A percentile compares a stretch with the other conserved stretches of the same genome.
phyloP scores from a whole-genome alignment of 176 grass and related monocot species.

The Tuctoria greenei region DNA sequence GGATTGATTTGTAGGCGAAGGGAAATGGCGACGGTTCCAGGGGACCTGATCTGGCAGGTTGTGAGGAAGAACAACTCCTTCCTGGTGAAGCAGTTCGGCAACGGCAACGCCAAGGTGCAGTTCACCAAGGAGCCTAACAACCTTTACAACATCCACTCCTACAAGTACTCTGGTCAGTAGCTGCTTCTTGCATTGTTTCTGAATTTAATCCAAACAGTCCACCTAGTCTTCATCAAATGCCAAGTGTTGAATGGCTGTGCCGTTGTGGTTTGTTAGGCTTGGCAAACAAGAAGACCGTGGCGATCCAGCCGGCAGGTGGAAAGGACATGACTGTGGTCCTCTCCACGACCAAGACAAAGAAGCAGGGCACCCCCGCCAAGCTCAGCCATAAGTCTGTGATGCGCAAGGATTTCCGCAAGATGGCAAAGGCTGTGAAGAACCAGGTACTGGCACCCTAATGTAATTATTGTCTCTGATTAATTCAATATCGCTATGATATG shows the following conservation, averaged over 20 bases:
- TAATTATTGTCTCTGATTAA: neutral
- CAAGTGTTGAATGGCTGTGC: neutral
- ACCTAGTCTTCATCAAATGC: neutral
- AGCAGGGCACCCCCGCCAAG: slow-evolving; percentile 59
- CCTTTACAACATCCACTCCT: slow-evolving; percentile 85
- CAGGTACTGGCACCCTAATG: slow-evolving; percentile 49
- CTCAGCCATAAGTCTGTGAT: slow-evolving; percentile 61
- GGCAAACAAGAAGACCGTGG: slow-evolving; percentile 77
- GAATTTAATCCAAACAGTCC: neutral
- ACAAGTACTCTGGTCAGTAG: slow-evolving; percentile 75
- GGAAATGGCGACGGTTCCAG: slow-evolving; percentile 67
- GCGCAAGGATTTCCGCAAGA: slow-evolving; percentile 90
- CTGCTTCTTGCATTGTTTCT: neutral
- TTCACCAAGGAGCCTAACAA: slow-evolving; percentile 98
- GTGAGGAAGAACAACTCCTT: slow-evolving; percentile 91
- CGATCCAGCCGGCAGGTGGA: slow-evolving; percentile 35
- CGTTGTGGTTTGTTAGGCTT: slow-evolving; percentile 46
- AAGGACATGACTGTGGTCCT: slow-evolving; percentile 61
- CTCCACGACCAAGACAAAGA: slow-evolving; percentile 71
- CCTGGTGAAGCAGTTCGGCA: slow-evolving; percentile 86
- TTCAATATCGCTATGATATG: neutral
- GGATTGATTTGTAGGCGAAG: slow-evolving; percentile 18
- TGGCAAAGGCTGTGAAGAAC: slow-evolving; percentile 79
- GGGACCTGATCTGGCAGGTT: slow-evolving; percentile 89
- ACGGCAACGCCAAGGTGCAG: slow-evolving; percentile 78